Percentiles rank a stretch among this genome's conserved stretches.
These are phyloP conservation scores for Trichoderma parareesei DNA, from an alignment of 495 filamentous ascomycete species.

Conservation along the genomic window DNA sequence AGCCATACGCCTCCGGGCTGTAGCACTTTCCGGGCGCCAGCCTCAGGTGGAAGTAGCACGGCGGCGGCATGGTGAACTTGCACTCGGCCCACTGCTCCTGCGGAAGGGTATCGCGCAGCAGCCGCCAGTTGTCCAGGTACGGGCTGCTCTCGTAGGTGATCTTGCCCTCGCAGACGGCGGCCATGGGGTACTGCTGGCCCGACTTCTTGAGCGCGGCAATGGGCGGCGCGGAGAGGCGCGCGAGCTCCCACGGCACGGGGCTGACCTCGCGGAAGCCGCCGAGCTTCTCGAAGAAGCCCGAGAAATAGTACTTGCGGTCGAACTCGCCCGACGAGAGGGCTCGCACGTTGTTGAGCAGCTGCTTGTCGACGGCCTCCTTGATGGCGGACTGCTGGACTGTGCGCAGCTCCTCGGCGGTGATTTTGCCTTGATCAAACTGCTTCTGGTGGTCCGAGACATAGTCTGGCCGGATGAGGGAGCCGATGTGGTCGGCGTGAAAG, in stretches of 20 bases:
- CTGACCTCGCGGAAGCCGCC: constrained; percentile 55
- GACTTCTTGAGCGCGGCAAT: constrained; percentile 59
- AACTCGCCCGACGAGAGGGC: constrained; percentile 42
- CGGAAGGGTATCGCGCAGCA: constrained; percentile 53
- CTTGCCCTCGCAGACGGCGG: constrained; percentile 64
- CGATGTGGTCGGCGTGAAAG: constrained; percentile 78
- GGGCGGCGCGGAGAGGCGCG: constrained; percentile 70
- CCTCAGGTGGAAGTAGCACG: constrained; percentile 64
- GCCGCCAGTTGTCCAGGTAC: constrained; percentile 61
- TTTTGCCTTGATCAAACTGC: constrained; percentile 16
- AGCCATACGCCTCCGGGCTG: constrained; percentile 53
- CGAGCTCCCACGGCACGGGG: constrained; percentile 49
- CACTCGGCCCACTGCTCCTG: constrained; percentile 52
- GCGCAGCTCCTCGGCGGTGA: constrained; percentile 32
- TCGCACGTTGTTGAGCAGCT: constrained; percentile 58
- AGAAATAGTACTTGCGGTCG: constrained; percentile 67
- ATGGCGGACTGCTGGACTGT: constrained; percentile 59
- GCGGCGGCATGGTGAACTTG: constrained; percentile 67
- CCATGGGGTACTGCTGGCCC: constrained; percentile 58
- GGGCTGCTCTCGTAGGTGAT: constrained; percentile 57
- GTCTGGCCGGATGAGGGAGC: constrained; percentile 68
- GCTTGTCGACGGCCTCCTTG: constrained; percentile 54
- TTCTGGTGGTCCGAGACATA: constrained; percentile 46
- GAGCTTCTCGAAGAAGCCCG: constrained; percentile 69
- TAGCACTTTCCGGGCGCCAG: constrained; percentile 65